Base-by-base conservation (phyloP, 2,329 filamentous ascomycete genomes). In the Ascochyta viciae-villosae region DNA sequence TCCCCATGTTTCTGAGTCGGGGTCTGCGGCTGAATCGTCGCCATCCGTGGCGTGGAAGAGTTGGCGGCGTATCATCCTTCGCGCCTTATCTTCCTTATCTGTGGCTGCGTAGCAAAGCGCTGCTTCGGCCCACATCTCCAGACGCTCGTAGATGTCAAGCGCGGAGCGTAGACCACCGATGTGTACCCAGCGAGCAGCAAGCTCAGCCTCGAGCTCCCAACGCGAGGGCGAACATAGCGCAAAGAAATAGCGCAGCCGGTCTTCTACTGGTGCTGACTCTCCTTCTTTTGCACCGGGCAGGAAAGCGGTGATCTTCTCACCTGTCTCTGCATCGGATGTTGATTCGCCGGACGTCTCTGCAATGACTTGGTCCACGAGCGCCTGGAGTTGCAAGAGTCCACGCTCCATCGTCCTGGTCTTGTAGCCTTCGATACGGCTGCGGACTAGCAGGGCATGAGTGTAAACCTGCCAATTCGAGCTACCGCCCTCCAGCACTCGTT, bases 401-500 rank as follows among this genome's bases (percentile, higher is more conserved):
- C 95, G 84, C 77, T 99, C 95, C 34, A 96, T 83, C 0, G 95
- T 99, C 50, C 94, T 84, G 49, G 93, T 91, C 49, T 87, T 86
- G 76, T 96, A 93, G 0, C 93, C 84, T 76, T 99, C 95, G 50
- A 98, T 94, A 15, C 95, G 85, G 57, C 91, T 96, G 40, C 95
- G 85, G 1, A 98, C 90, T 0, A 99, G 82, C 8, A 99, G 81
- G 0, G 92, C 95, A 72, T 98, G 93, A 0, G 95, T 97, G 73
- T 98, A 98, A 31, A 97, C 89, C 74, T 98, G 95, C 95, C 95
- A 99, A 75, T 98, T 99, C 0, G 92, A 94, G 41, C 90, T 90
- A 64, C 94, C 93, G 58, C 95, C 92, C 8, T 90, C 85, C 1
- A 99, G 82, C 0, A 98, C 95, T 37, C 95, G 87, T 1, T 88